Evolutionary conservation across 805 yeast genomes (phyloP), one percentile per base, ranked within the genome.

Genomic region (Myxozyma monticola): DNA sequence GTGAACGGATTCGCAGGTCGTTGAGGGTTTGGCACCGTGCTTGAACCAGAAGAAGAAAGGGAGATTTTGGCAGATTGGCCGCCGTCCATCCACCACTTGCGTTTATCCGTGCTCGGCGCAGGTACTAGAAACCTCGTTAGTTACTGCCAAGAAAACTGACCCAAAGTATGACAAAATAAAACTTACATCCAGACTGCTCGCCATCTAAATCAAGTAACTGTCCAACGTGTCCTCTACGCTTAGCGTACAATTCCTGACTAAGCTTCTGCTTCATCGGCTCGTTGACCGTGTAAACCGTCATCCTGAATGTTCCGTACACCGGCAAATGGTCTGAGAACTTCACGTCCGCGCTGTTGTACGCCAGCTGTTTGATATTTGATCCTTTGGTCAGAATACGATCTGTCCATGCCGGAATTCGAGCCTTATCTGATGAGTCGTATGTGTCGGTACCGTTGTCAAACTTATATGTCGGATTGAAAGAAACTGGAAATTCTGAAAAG

Each of bases 401-500:
- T 0, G 98, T 91, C 97, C 98, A 91, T 0, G 96, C 85, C 0
- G 99, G 99, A 3, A 87, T 83, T 60, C 99, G 76, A 56, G 84
- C 91, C 65, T 91, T 91, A 60, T 91, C 99, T 9, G 95, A 84
- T 1, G 95, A 76, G 66, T 91, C 98, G 65, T 90, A 93, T 17
- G 67, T 71, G 42, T 79, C 76, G 0, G 96, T 84, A 2, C 91
- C 93, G 55, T 85, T 84, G 65, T 91, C 96, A 68, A 80, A 91
- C 65, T 91, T 91, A 71, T 91, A 91, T 0, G 99, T 93, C 8
- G 98, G 99, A 33, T 79, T 75, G 65, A 93, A 91, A 37, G 73
- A 79, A 47, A 91, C 78, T 22, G 83, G 81, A 56, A 81, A 79
- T 65, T 93, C 99, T 51, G 78, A 76, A 64, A 83, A 91, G 15